Evolutionary conservation across 2,329 filamentous ascomycete genomes (phyloP).

Genomic region (Aspergillus japonicus): DNA sequence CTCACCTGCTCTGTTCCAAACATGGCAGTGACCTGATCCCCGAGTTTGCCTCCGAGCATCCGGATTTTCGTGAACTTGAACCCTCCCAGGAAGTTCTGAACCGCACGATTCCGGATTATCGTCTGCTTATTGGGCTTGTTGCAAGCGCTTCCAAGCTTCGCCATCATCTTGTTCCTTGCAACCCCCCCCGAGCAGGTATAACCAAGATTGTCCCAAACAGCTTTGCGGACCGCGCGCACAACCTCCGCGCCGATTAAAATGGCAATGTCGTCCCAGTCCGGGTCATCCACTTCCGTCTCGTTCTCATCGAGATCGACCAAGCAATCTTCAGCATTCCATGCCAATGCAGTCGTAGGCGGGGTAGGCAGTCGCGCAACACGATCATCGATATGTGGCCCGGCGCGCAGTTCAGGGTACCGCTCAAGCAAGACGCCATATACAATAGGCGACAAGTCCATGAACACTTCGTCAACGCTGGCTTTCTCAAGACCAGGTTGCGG

Average conservation of each 20-base stretch:
- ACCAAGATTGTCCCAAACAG: constrained; percentile 67
- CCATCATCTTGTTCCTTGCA: constrained; percentile 89
- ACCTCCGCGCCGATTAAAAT: constrained; percentile 88
- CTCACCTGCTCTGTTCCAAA: constrained; percentile 79
- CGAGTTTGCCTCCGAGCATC: constrained; percentile 91
- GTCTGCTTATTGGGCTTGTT: constrained; percentile 96
- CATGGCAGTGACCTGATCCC: constrained; percentile 75
- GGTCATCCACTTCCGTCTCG: constrained; percentile 73
- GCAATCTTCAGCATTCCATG: constrained; percentile 77
- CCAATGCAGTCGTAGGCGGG: constrained; percentile 69
- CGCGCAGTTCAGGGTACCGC: constrained; percentile 69
- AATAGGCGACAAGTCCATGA: constrained; percentile 84
- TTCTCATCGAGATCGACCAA: constrained; percentile 72
- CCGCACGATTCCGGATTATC: constrained; percentile 82
- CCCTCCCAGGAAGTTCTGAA: constrained; percentile 72
- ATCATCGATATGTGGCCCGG: constrained; percentile 54
- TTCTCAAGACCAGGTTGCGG: constrained; percentile 71
- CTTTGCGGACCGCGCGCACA: constrained; percentile 69
- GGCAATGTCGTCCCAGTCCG: constrained; percentile 94
- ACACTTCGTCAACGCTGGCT: constrained; percentile 93
- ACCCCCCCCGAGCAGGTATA: constrained; percentile 94
- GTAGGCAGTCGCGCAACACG: constrained; percentile 65
- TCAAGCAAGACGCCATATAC: constrained; percentile 73
- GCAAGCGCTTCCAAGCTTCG: constrained; percentile 86
- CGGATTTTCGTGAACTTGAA: constrained; percentile 96